Evolutionary conservation across 441 rosid species (phyloP), one percentile per base, ranked within the genome.

Genomic region (Brassica balearica): DNA sequence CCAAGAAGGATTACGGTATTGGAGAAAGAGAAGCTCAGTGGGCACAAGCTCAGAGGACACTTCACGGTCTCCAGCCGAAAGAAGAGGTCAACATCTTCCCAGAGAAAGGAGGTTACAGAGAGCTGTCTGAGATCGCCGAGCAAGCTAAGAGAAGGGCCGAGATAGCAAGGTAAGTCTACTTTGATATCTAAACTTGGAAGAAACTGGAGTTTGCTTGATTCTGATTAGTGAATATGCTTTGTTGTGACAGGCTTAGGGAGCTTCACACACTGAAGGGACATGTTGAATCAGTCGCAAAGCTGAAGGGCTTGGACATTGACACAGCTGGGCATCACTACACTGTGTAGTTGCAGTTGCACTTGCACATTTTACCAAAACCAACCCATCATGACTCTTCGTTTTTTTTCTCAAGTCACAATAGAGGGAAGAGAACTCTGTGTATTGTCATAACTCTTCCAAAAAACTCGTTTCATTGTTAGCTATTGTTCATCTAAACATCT

Each of bases 311-410:
- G 83, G 98, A 95, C 79, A 93, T 93, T 56, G 98, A 95, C 43
- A 91, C 97, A 2, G 92, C 92, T 76, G 95, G 94, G 85, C 96
- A 91, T 81, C 98, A 95, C 85, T 95, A 93, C 75, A 95, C 98
- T 1, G 92, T 95, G 85, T 95, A 81, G 75, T 67, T 65, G 79
- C 60, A 69, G 79, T 62, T 66, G 75, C 60, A 14, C 58, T 25
- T 0, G 23, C 17, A 73, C 55, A 12, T 32, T 8, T 8, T 72
- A 69, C 75, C 77, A 46, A 62, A 73, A 66, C 75, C 79, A 74
- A 53, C 34, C 41, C 53, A 55, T 65, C 23, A 65, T 80, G 73
- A 75, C 77, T 78, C 73, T 73, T 73, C 55, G 46, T 72, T 72
- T 64, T 72, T 72, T 73, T 63, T 27, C 76, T 62, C 2, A 55